Evolutionary conservation across 139 green algal species (phyloP), one percentile per base, ranked within the genome.

Genomic region (Monoraphidium neglectum): DNA sequence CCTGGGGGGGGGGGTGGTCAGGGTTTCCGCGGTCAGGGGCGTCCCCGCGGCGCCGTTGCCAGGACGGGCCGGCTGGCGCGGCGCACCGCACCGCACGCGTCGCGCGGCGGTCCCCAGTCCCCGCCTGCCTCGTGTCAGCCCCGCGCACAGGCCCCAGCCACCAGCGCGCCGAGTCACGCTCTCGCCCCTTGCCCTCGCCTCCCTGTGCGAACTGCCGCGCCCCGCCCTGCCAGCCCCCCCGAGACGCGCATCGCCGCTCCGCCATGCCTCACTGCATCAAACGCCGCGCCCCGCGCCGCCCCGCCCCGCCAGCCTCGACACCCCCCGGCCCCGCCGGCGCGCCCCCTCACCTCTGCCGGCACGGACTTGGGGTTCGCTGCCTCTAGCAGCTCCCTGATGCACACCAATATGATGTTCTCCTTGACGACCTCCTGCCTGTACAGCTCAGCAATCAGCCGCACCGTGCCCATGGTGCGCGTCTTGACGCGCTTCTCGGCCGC

Each of bases 361-460:
- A 40, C 24, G 3, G 51, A 40, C 56, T 63, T 68, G n/a, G 54
- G n/a, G 68, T 88, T 85, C 15, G 70, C 70, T 12, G 86, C 68
- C 28, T 83, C 76, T 54, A 97, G 87, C 74, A 97, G 85, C 76
- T 96, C 87, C 46, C 86, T 67, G 23, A 99, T 84, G 86, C 97
- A 98, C 40, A 91, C 87, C 35, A 95, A 88, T 80, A 98, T 94
- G 79, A 99, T 98, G 80, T 88, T 92, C 85, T 99, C 94, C 47
- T 89, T 89, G 8, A 98, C 89, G 76, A 97, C 90, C 46, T 86
- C 82, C 85, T 98, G 95, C 70, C 94, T 94, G 92, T 95, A 98
- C 67, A 99, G 90, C 91, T 99, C 92, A 56, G 91, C 90, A 65
- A 99, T 99, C 38, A 99, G 92, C 21, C 94, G 88, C 82, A 99